These are phyloP conservation scores for Beauveria sp. DNA, from an alignment of 2,329 filamentous ascomycete genomes.

Conservation along the genomic window DNA sequence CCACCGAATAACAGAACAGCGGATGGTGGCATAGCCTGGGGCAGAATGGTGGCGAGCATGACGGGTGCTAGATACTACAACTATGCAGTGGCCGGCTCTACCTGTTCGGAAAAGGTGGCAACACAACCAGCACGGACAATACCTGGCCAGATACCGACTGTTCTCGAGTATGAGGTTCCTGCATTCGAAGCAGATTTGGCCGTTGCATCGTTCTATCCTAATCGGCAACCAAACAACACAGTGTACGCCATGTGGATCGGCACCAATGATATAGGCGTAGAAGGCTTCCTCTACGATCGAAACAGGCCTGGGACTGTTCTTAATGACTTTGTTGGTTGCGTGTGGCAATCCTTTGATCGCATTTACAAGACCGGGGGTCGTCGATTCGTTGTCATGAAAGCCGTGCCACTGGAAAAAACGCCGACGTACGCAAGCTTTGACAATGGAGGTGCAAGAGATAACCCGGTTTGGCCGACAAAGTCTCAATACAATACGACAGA, in stretches of 20 bases:
- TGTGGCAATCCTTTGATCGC: slow-evolving; percentile 51
- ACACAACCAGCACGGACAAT: slow-evolving; percentile 30
- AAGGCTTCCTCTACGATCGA: slow-evolving; percentile 58
- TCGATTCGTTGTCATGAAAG: slow-evolving; percentile 66
- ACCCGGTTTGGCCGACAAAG: slow-evolving; percentile 40
- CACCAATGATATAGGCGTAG: slow-evolving; percentile 66
- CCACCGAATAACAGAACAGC: slow-evolving; percentile 44
- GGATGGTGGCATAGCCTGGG: slow-evolving; percentile 62
- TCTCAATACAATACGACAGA: slow-evolving; percentile 38
- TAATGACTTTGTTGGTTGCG: slow-evolving; percentile 58
- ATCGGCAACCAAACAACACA: slow-evolving; percentile 47
- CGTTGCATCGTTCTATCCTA: slow-evolving; percentile 34
- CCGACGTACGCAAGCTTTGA: slow-evolving; percentile 49
- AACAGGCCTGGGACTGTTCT: slow-evolving; percentile 54
- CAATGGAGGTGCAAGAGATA: slow-evolving; percentile 33
- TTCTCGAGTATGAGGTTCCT: slow-evolving; percentile 53
- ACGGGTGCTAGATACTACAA: slow-evolving; percentile 52
- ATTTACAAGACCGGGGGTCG: slow-evolving; percentile 61
- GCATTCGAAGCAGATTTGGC: slow-evolving; percentile 45
- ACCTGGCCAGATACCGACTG: slow-evolving; percentile 48
- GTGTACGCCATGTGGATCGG: slow-evolving; percentile 75
- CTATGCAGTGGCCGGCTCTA: slow-evolving; percentile 66
- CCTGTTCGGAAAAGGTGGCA: slow-evolving; percentile 63
- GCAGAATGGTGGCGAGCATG: slow-evolving; percentile 55
- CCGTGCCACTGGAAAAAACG: slow-evolving; percentile 57